phyloP scores from a whole-genome alignment of 352 stramenopile genomes.

The Nothophytophthora sp. region DNA sequence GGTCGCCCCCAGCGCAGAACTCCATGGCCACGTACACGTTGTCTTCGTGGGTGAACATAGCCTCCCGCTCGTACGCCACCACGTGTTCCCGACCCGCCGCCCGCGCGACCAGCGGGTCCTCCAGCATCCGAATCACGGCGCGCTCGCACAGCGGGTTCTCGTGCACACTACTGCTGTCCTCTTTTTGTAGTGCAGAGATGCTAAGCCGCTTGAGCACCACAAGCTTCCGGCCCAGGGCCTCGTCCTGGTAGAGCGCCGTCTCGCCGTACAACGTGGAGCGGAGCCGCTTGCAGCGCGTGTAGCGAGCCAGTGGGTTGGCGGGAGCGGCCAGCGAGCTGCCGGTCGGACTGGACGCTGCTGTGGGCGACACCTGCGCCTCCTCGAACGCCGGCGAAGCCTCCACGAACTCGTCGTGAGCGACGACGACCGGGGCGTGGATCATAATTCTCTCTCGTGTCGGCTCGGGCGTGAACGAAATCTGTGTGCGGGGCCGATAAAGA shows the following conservation, averaged over 20 bases:
- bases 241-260: constrained; percentile 50
- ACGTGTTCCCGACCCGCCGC: constrained; percentile 37
- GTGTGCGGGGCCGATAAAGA: constrained; percentile 3
- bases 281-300: constrained; percentile 33
- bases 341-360: constrained; percentile 1
- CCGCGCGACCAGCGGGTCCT: constrained; percentile 15
- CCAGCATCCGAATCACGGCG: constrained; percentile 46
- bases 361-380: no score
- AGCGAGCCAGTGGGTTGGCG: constrained; percentile 28
- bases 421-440: constrained; percentile 22
- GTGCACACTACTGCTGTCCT: constrained; percentile 18
- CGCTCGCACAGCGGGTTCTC: constrained; percentile 52
- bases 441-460: not conserved
- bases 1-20: constrained; percentile 60
- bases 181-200: constrained; percentile 39
- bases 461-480: not conserved
- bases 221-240: constrained; percentile 26
- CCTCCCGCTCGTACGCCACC: constrained; percentile 35
- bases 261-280: constrained; percentile 57
- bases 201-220: constrained; percentile 62
- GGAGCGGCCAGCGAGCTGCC: constrained; percentile 7
- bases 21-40: constrained; percentile 63
- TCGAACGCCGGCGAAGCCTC: not conserved
- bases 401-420: not conserved
- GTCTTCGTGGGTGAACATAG: constrained; percentile 44